phyloP scores from a whole-genome alignment of 768 basidiomycete species.

The Leccinum variicolor region DNA sequence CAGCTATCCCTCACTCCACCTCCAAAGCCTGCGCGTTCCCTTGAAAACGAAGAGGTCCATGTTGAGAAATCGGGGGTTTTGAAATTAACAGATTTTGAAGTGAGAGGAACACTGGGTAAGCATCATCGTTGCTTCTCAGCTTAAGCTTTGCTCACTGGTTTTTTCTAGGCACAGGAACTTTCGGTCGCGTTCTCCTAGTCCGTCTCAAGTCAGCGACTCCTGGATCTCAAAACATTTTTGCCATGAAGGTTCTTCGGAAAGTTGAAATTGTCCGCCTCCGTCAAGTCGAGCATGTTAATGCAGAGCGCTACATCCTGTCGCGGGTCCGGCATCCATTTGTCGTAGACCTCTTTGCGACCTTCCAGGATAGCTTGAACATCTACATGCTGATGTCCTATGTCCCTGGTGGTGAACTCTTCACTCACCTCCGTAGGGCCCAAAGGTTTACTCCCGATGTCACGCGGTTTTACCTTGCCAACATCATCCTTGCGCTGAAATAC shows the following conservation, averaged over 20 bases:
- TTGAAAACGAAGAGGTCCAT: constrained; percentile 71
- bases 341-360: constrained; percentile 93
- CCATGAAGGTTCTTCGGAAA: constrained; percentile 88
- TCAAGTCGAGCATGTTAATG: constrained; percentile 97
- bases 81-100: constrained; percentile 75
- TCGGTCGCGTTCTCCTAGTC: constrained; percentile 89
- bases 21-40: constrained; percentile 44
- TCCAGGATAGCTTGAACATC: constrained; percentile 94
- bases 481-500: constrained; percentile 92
- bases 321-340: constrained; percentile 92
- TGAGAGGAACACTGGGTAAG: constrained; percentile 71
- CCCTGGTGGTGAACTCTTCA: constrained; percentile 97
- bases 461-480: constrained; percentile 95
- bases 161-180: constrained; percentile 87
- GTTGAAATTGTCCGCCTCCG: constrained; percentile 83
- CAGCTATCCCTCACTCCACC: constrained; percentile 27
- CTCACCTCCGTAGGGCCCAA: constrained; percentile 89
- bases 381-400: constrained; percentile 98
- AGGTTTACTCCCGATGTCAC: constrained; percentile 97
- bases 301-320: constrained; percentile 91
- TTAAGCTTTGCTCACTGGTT: background rate
- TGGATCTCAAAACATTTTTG: constrained; percentile 54
- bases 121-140: constrained; percentile 18
- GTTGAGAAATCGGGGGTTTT: constrained; percentile 53
- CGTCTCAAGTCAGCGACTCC: constrained; percentile 59